phyloP scores from a whole-genome alignment of 2,329 filamentous ascomycete genomes.

The Cryoendolithus antarcticus region DNA sequence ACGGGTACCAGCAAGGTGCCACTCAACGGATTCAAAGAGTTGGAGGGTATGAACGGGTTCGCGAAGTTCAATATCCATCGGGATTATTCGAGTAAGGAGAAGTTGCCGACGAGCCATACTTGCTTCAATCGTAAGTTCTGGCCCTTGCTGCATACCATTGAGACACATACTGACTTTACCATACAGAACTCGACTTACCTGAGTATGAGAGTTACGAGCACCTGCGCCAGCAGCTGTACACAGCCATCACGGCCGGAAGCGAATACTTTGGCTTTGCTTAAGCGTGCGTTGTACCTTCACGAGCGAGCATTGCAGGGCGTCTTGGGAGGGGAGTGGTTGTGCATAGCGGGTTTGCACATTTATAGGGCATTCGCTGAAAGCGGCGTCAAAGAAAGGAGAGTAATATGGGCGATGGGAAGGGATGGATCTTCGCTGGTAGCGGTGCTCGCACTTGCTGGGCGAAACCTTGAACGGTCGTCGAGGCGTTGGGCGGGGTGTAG shows the following conservation, averaged over 20 bases:
- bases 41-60: conserved; percentile 98
- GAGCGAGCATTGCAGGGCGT: too few relatives aligned
- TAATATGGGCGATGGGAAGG: too few relatives aligned
- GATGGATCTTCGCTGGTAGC: too few relatives aligned
- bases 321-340: too few relatives aligned
- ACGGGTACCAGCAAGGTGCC: conserved; percentile 97
- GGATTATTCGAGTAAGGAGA: conserved; percentile 92
- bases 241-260: conserved; percentile 93
- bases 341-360: too few relatives aligned
- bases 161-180: too few relatives aligned
- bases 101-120: conserved; percentile 89
- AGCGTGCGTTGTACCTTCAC: background rate
- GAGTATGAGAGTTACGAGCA: conserved; percentile 96
- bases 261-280: conserved; percentile 97
- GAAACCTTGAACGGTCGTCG: too few relatives aligned
- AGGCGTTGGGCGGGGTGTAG: too few relatives aligned
- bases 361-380: too few relatives aligned
- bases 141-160: too few relatives aligned
- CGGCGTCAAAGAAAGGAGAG: too few relatives aligned
- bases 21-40: conserved; percentile 95
- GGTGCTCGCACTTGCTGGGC: too few relatives aligned
- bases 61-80: conserved; percentile 98
- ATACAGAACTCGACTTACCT: conserved; percentile 70
- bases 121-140: conserved; percentile 65
- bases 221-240: conserved; percentile 76